Base-by-base conservation (phyloP, 2,329 filamentous ascomycete genomes). In the Magnaporthiopsis rhizophila region DNA sequence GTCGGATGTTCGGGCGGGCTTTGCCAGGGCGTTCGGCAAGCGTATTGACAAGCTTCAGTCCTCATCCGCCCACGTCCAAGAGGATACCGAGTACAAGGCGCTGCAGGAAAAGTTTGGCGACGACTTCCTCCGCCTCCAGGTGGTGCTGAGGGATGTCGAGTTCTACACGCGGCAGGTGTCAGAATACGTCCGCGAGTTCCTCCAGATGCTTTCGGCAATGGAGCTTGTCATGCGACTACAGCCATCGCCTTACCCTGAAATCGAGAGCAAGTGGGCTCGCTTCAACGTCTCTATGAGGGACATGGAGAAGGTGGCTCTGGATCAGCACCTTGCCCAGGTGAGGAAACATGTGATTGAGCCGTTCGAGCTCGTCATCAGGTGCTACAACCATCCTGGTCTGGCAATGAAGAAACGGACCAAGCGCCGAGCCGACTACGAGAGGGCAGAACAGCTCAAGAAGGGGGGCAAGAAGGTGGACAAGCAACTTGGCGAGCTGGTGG, bases 321-420 rank as follows among this genome's bases (percentile, higher is more conserved):
- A 92, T 66, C 90, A 94, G 69, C 93, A 86, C 81, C 78, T 87
- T 66, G 75, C 78, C 8, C 84, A 89, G 71, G 89, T 98, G 59
- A 86, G 90, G 63, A 91, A 89, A 73, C 87, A 89, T 70, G 91
- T 97, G 61, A 91, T 97, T 67, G 89, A 93, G 69, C 94, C 75
- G 18, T 77, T 77, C 68, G 75, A 77, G 68, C 71, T 73, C 62
- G 75, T 77, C 53, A 77, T 77, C 65, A 70, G 72, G 65, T 75
- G 74, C 65, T 93, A 96, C 71, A 88, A 90, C 63, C 90, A 91
- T 50, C 92, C 94, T 2, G 90, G 92, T 61, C 85, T 92, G 65
- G 89, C 95, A 4, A 97, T 98, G 86, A 91, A 92, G 73, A 97
- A 98, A 78, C 89, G 95, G 30, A 89, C 93, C 70, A 98, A 98